These are phyloP conservation scores for Nannochloropsis gaditana DNA, from an alignment of 108 stramenopile species.

Conservation along the genomic window DNA sequence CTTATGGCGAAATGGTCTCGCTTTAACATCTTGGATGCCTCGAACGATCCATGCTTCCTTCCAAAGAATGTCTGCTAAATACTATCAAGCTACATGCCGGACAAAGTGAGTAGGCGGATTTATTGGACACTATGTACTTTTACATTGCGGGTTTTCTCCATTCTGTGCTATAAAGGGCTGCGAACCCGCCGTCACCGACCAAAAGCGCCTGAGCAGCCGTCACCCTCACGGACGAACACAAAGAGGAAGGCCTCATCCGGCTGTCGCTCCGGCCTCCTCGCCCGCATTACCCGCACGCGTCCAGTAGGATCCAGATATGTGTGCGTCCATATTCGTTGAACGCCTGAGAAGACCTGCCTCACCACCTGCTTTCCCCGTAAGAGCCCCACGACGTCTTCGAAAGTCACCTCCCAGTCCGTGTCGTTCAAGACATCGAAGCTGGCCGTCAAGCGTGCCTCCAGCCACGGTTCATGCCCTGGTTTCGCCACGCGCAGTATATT, in stretches of 20 bases:
- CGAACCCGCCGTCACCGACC: too few relatives aligned
- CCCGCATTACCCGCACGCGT: neutral
- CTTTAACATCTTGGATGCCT: too few relatives aligned
- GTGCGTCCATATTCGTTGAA: neutral
- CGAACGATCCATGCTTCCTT: too few relatives aligned
- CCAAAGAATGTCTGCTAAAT: too few relatives aligned
- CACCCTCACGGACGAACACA: neutral
- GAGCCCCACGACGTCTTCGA: neutral
- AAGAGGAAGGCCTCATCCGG: neutral
- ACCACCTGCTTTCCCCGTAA: slow-evolving; percentile 14
- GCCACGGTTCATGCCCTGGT: neutral
- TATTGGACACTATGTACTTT: too few relatives aligned
- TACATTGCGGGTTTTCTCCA: too few relatives aligned
- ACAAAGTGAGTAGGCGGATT: too few relatives aligned
- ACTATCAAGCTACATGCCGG: too few relatives aligned
- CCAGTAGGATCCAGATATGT: neutral
- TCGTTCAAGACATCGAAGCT: neutral
- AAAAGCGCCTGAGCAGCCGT: too few relatives aligned
- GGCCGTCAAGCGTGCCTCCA: neutral
- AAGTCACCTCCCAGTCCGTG: slow-evolving; percentile 5
- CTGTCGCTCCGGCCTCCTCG: neutral
- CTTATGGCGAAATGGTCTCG: too few relatives aligned
- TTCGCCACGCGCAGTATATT: neutral
- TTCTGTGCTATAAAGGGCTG: too few relatives aligned
- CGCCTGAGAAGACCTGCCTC: neutral